These are phyloP conservation scores for Lanmaoa pseudosensibilis DNA, from an alignment of 768 basidiomycete species.

Conservation along the genomic window DNA sequence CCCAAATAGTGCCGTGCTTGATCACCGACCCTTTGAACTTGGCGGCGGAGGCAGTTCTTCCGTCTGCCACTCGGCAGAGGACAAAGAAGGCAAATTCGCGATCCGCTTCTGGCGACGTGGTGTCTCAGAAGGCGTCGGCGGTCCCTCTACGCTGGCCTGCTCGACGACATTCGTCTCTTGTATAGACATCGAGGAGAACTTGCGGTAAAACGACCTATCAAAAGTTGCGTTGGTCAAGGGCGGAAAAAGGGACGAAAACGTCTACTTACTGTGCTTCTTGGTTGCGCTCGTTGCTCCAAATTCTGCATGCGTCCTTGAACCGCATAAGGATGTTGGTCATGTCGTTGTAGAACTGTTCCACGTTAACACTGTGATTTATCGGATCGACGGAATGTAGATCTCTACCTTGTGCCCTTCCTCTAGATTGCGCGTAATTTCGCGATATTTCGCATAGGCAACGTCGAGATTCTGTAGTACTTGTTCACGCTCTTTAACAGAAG, in stretches of 20 bases:
- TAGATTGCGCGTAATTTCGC: constrained; percentile 80
- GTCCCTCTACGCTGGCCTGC: neutral
- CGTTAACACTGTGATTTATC: neutral
- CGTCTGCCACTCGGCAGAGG: constrained; percentile 53
- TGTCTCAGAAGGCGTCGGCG: constrained; percentile 2
- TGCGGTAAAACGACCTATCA: constrained; percentile 21
- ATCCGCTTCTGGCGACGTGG: constrained; percentile 27
- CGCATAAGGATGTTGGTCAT: constrained; percentile 68
- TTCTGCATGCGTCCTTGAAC: constrained; percentile 74
- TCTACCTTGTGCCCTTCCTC: constrained; percentile 84
- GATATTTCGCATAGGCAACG: constrained; percentile 82
- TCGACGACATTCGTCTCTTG: constrained; percentile 21
- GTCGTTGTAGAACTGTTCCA: constrained; percentile 84
- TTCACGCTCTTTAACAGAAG: constrained; percentile 76
- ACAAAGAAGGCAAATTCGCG: constrained; percentile 46
- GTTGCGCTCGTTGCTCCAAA: constrained; percentile 70
- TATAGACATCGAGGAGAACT: constrained; percentile 34
- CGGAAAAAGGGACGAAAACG: too few species aligned
- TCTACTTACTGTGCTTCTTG: constrained; percentile 70
- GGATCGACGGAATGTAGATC: neutral
- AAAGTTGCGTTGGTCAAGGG: neutral
- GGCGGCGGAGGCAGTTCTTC: constrained; percentile 50
- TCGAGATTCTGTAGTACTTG: constrained; percentile 80
- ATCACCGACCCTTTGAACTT: constrained; percentile 1
- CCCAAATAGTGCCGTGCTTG: neutral